Evolutionary conservation across 805 yeast species (phyloP).

Genomic region (Ogataea methylovora): DNA sequence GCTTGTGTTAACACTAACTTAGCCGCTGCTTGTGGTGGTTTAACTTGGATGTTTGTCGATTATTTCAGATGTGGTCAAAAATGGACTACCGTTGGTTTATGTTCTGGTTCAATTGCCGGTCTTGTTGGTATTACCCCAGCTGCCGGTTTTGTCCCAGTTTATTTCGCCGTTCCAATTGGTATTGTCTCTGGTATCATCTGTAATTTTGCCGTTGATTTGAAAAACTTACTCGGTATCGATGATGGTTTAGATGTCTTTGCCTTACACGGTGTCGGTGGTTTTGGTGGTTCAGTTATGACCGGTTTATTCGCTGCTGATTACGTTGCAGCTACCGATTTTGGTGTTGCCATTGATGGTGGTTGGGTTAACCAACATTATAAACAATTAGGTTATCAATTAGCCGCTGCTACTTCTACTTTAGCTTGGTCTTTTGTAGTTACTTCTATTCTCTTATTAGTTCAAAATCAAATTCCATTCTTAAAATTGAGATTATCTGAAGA

Average conservation of each 20-base stretch:
- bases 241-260: constrained; percentile 96
- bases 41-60: constrained; percentile 92
- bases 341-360: constrained; percentile 64
- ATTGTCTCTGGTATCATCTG: constrained; percentile 68
- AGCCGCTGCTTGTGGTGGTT: constrained; percentile 90
- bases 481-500: constrained; percentile 78
- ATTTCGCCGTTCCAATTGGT: constrained; percentile 83
- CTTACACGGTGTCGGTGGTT: constrained; percentile 91
- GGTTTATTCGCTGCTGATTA: constrained; percentile 92
- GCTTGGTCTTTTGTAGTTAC: constrained; percentile 74
- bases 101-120: constrained; percentile 92
- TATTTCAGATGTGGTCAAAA: constrained; percentile 78
- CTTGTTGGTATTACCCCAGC: constrained; percentile 95
- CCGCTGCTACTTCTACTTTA: constrained; percentile 64
- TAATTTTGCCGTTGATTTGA: constrained; percentile 80
- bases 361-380: constrained; percentile 79
- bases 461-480: constrained; percentile 76
- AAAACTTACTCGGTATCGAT: constrained; percentile 65
- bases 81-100: constrained; percentile 91
- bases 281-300: constrained; percentile 73
- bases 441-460: constrained; percentile 50
- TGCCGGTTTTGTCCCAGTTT: constrained; percentile 92
- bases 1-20: constrained; percentile 89
- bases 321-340: constrained; percentile 76
- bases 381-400: constrained; percentile 85